Percentiles rank a stretch among this genome's conserved stretches.
Conservation (phyloP, 2,329 filamentous ascomycete genomes). For the Ciborinia camelliae region DNA sequence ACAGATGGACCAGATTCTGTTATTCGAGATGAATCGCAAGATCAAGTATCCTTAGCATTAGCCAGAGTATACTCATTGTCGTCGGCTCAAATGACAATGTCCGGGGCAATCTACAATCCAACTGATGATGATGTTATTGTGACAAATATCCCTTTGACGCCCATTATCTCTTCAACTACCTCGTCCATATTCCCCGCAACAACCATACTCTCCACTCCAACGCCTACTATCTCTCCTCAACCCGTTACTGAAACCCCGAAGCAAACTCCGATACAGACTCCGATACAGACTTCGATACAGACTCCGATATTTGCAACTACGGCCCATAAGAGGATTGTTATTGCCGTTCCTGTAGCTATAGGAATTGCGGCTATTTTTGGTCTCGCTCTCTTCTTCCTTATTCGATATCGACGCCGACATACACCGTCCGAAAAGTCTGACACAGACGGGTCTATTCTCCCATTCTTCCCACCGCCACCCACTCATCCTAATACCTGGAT, state of each 20-base stretch:
- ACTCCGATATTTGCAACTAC: background rate
- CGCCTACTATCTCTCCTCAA: background rate
- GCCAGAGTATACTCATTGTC: conserved; percentile 6
- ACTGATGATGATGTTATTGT: background rate
- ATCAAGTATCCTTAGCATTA: conserved; percentile 11
- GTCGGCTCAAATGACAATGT: conserved; percentile 6
- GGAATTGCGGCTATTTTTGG: background rate
- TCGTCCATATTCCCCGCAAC: background rate
- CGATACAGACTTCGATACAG: background rate
- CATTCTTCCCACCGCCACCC: conserved; percentile 16
- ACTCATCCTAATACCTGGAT: conserved; percentile 16
- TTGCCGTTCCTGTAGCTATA: background rate
- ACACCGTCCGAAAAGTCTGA: background rate
- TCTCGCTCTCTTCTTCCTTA: background rate
- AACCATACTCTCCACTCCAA: background rate
- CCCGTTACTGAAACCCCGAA: background rate
- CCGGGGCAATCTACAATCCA: conserved; percentile 9
- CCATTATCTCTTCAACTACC: background rate
- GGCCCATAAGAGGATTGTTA: background rate
- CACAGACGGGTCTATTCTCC: conserved; percentile 10
- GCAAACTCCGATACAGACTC: background rate
- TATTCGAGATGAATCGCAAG: conserved; percentile 7
- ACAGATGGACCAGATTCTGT: conserved; percentile 10
- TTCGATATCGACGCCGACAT: background rate
- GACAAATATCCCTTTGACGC: conserved; percentile 4